Evolutionary conservation across 306 rosid genomes (phyloP), one percentile per base, ranked within the genome.

Genomic region (Acacia crassicarpa): DNA sequence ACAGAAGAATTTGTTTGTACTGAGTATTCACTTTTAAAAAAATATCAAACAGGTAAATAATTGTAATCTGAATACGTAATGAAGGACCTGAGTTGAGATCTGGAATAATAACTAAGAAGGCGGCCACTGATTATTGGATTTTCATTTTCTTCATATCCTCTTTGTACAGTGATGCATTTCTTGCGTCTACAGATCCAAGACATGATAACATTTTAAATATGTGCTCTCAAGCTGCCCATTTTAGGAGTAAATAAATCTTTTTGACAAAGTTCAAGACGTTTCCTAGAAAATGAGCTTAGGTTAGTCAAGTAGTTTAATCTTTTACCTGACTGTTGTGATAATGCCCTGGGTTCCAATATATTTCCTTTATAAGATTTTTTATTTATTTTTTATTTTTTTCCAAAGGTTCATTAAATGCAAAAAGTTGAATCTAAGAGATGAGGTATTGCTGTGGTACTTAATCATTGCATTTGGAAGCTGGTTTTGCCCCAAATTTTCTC

Each of bases 161-260:
- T 33, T 53, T 74, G 19, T 9, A 33, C 22, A 58, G 61, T 33
- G 69, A 68, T 75, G 68, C 46, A 67, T 56, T 56, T 54, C 48
- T 25, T 40, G 54, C 68, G 78, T 78, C 66, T 71, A 74, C 53
- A 67, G 51, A 77, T 82, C 72, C 65, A 74, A 61, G 59, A 35
- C 77, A 78, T 78, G 20, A 48, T 74, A 72, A 75, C 32, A 48
- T 61, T 77, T 32, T 62, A 78, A 53, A 79, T 74, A 48, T 48
- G 53, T 48, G 53, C 6, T 48, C 53, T 48, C 53, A 48, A 48
- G 53, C 53, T 12, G 19, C 53, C 53, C 53, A 2, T 48, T 48
- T 48, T 48, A 48, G 53, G 14, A 9, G 53, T 14, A 13, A 46
- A 48, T 48, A 48, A 48, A 48, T 48, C 53, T 16, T 48, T 14